Evolutionary conservation across 148 eudicot species (phyloP).

Genomic region (Spergularia marina): DNA sequence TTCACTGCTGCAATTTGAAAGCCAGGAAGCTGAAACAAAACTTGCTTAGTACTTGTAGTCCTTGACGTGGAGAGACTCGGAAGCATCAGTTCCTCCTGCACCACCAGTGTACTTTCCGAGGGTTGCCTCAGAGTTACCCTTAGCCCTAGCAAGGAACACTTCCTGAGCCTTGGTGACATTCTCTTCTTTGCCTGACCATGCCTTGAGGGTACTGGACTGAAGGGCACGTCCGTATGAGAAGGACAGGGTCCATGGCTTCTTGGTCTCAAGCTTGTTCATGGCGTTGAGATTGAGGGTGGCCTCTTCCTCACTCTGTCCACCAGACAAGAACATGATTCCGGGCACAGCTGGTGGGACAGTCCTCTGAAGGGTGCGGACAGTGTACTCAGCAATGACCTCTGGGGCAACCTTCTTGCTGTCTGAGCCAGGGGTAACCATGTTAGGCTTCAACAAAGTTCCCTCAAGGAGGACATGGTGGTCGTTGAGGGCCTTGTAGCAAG

Average conservation of each 20-base stretch:
- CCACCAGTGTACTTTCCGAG: slow-evolving; percentile 80
- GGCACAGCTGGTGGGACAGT: slow-evolving; percentile 95
- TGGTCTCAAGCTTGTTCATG: slow-evolving; percentile 70
- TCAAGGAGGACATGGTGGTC: slow-evolving; percentile 92
- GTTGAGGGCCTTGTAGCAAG: slow-evolving; percentile 85
- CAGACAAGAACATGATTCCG: slow-evolving; percentile 84
- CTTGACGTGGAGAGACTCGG: slow-evolving; percentile 90
- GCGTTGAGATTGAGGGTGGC: slow-evolving; percentile 91
- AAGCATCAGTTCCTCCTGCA: slow-evolving; percentile 65
- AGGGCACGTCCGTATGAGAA: slow-evolving; percentile 97
- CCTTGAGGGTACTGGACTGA: slow-evolving; percentile 89
- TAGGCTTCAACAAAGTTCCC: slow-evolving; percentile 85
- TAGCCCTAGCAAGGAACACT: slow-evolving; percentile 64
- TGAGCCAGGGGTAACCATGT: slow-evolving; percentile 96
- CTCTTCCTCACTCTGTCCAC: slow-evolving; percentile 97
- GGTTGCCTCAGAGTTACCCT: slow-evolving; percentile 92
- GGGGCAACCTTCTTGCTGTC: slow-evolving; percentile 72
- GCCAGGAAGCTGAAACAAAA: slow-evolving; percentile 15
- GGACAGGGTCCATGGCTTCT: slow-evolving; percentile 90
- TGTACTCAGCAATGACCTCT: slow-evolving; percentile 80
- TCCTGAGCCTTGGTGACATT: slow-evolving; percentile 71
- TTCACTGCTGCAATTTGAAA: background rate
- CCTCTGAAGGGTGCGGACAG: slow-evolving; percentile 76
- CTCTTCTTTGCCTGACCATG: slow-evolving; percentile 81
- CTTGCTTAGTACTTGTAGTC: slow-evolving; percentile 79